Conservation (phyloP, 345 rosid species). For the Dimocarpus longan region DNA sequence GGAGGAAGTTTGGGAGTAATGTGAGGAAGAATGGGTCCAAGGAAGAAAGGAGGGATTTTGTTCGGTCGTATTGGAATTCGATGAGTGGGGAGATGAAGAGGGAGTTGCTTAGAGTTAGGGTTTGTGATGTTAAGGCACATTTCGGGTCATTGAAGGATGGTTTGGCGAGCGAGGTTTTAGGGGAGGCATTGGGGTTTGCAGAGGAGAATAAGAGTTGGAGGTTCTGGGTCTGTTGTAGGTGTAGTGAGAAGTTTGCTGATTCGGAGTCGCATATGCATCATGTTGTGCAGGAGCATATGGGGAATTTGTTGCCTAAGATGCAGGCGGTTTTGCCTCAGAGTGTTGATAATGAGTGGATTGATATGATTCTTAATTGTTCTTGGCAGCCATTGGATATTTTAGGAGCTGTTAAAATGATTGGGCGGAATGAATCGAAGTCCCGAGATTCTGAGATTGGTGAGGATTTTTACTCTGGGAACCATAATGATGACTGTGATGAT, state of each 20-base stretch:
- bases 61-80: constrained; percentile 71
- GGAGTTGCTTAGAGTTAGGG: constrained; percentile 61
- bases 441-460: constrained; percentile 41
- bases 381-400: constrained; percentile 92
- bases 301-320: constrained; percentile 69
- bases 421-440: constrained; percentile 41
- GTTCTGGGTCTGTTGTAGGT: constrained; percentile 79
- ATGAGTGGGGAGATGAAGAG: constrained; percentile 58
- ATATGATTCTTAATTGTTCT: constrained; percentile 65
- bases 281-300: constrained; percentile 76
- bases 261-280: constrained; percentile 79
- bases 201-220: constrained; percentile 70
- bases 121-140: constrained; percentile 64
- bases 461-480: constrained; percentile 42
- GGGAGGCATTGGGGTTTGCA: constrained; percentile 62
- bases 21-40: constrained; percentile 57
- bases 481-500: constrained; percentile 54
- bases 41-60: constrained; percentile 65
- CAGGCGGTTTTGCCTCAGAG: constrained; percentile 76
- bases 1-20: constrained; percentile 63
- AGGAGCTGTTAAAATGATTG: constrained; percentile 60
- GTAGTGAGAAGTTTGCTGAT: constrained; percentile 61
- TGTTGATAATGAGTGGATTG: constrained; percentile 66
- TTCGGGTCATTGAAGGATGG: constrained; percentile 61
- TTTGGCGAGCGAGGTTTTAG: constrained; percentile 53